Percentiles rank a stretch among this genome's conserved stretches.
Conservation (phyloP, 1,139 yeast genomes). For the Taphrina communis region DNA sequence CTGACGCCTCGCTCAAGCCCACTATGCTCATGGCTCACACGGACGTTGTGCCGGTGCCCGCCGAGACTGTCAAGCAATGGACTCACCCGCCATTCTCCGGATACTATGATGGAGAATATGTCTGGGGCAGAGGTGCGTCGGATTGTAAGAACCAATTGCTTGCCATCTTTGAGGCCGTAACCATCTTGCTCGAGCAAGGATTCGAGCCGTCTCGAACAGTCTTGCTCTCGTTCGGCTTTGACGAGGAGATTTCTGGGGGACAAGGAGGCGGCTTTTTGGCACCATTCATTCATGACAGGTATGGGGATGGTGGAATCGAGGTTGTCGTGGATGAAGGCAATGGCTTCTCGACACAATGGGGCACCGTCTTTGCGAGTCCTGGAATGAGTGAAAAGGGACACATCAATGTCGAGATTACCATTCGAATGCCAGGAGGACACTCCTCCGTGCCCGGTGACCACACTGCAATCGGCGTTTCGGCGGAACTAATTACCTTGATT, state of each 20-base stretch:
- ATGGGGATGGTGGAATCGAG: constrained; percentile 65
- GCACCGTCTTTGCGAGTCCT: constrained; percentile 62
- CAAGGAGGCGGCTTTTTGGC: constrained; percentile 62
- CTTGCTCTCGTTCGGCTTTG: constrained; percentile 69
- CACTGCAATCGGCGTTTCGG: constrained; percentile 73
- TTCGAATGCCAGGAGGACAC: constrained; percentile 72
- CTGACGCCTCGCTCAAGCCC: constrained; percentile 63
- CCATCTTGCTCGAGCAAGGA: constrained; percentile 58
- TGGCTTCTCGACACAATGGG: constrained; percentile 54
- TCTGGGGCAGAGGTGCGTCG: constrained; percentile 71
- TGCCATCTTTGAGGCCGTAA: constrained; percentile 66
- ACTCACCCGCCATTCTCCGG: constrained; percentile 72
- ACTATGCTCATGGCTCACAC: constrained; percentile 75
- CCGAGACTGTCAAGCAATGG: constrained; percentile 66
- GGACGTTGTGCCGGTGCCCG: constrained; percentile 82
- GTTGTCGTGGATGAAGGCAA: constrained; percentile 71
- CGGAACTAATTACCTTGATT: constrained; percentile 54
- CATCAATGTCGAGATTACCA: constrained; percentile 58
- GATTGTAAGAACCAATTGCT: constrained; percentile 69
- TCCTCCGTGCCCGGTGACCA: constrained; percentile 75
- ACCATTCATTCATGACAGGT: constrained; percentile 56
- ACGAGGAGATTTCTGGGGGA: constrained; percentile 72
- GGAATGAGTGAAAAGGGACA: constrained; percentile 73
- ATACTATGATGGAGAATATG: constrained; percentile 62
- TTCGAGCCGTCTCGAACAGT: constrained; percentile 64